Percentiles rank a stretch among this genome's conserved stretches.
Conservation (phyloP, 192 early-diverging fungal species). For the Backusella psychrophila region DNA sequence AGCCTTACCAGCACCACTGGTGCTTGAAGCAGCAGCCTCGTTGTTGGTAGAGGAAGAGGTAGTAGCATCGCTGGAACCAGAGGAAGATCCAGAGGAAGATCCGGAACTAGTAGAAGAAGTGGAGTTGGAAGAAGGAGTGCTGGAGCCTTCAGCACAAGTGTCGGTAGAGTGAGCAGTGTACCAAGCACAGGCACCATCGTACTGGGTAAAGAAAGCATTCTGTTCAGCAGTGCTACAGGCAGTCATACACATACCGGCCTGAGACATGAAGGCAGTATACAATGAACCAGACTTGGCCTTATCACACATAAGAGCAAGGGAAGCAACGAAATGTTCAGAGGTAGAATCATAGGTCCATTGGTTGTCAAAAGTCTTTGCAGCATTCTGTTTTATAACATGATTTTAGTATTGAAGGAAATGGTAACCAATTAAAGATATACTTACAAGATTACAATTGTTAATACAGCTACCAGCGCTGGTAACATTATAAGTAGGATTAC, state of each 20-base stretch:
- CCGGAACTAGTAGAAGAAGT: no score
- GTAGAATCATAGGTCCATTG: slow-evolving; percentile 24
- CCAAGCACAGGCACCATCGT: slow-evolving; percentile 23
- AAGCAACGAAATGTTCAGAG: slow-evolving; percentile 30
- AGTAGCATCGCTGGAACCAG: slow-evolving; percentile 1
- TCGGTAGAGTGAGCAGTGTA: slow-evolving; percentile 15
- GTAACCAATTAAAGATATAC: background rate
- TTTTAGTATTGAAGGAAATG: background rate
- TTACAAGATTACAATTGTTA: slow-evolving; percentile 29
- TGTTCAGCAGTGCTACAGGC: slow-evolving; percentile 21
- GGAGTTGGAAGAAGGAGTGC: background rate
- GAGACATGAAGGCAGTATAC: slow-evolving; percentile 32
- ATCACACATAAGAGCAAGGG: slow-evolving; percentile 24
- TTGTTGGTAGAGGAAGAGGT: slow-evolving; percentile 20
- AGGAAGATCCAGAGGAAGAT: background rate
- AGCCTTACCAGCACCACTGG: slow-evolving; percentile 47
- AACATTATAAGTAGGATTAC: slow-evolving; percentile 30
- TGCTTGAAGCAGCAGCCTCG: slow-evolving; percentile 45
- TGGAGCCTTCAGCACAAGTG: background rate
- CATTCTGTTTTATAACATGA: slow-evolving; percentile 15
- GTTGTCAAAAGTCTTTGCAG: slow-evolving; percentile 17
- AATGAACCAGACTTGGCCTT: slow-evolving; percentile 19
- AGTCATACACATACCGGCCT: slow-evolving; percentile 30
- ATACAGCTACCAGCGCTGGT: slow-evolving; percentile 26
- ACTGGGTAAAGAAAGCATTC: slow-evolving; percentile 16